Evolutionary conservation across 495 filamentous ascomycete species (phyloP).

Genomic region (Penicillium daleae): DNA sequence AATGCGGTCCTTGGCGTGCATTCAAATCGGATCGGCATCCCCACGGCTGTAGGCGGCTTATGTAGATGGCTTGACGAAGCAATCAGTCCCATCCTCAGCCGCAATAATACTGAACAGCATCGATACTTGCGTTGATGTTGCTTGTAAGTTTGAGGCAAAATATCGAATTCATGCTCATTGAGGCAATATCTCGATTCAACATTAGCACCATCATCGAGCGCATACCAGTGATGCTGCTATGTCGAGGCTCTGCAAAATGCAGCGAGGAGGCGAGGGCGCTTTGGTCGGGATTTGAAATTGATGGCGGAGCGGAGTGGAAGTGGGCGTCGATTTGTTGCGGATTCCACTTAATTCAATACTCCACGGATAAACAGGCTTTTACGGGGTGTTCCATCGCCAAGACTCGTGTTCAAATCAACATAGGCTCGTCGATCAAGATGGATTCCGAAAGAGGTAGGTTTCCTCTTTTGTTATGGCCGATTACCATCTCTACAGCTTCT

Average conservation of each 20-base stretch:
- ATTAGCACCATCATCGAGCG: not conserved
- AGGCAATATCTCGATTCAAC: not conserved
- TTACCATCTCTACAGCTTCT: not conserved
- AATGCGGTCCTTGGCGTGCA: conserved; percentile 20
- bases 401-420: not conserved
- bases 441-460: not conserved
- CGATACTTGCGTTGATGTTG: too few species aligned
- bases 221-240: not conserved
- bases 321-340: not conserved
- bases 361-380: not conserved
- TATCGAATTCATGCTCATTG: not conserved
- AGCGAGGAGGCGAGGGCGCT: not conserved
- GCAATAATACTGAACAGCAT: not conserved
- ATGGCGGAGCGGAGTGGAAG: not conserved
- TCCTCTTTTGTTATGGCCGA: not conserved
- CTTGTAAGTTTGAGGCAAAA: not conserved
- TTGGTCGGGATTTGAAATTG: conserved; percentile 5
- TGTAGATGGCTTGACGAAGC: not conserved
- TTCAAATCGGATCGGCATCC: conserved; percentile 7
- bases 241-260: not conserved
- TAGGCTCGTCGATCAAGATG: not conserved
- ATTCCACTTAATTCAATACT: not conserved
- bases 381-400: not conserved
- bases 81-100: not conserved
- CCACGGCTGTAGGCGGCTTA: not conserved